phyloP scores from a whole-genome alignment of 2,329 filamentous ascomycete genomes.

The Pseudocercospora vitis region DNA sequence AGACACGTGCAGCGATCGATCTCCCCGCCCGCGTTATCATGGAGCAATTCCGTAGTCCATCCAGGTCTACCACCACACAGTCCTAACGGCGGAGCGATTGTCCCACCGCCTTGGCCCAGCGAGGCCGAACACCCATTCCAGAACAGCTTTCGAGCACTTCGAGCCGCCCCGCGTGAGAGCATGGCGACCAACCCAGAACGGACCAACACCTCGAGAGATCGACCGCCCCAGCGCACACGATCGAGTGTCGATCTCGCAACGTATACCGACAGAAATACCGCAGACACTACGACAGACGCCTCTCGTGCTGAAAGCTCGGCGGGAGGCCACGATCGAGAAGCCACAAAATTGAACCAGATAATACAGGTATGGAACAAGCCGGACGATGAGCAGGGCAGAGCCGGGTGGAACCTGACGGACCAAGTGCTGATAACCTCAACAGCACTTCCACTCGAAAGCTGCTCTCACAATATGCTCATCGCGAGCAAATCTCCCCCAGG shows the following conservation, averaged over 20 bases:
- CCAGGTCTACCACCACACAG: conserved; percentile 16
- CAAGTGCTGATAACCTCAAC: conserved; percentile 20
- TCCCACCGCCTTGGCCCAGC: not conserved
- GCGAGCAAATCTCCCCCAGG: conserved; percentile 66
- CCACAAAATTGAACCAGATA: conserved; percentile 87
- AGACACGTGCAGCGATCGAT: conserved; percentile 18
- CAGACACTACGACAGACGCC: conserved; percentile 35
- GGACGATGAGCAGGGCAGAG: not conserved
- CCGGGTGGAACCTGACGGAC: not conserved
- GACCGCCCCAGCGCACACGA: conserved; percentile 50
- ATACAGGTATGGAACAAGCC: conserved; percentile 80
- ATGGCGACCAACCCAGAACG: conserved; percentile 71
- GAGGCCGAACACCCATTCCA: not conserved
- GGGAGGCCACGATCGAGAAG: conserved; percentile 59
- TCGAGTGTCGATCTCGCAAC: conserved; percentile 54
- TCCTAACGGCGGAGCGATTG: conserved; percentile 20
- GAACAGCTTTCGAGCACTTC: not conserved
- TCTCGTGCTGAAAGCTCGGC: conserved; percentile 44
- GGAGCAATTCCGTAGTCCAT: conserved; percentile 24
- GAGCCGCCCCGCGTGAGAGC: too few species aligned
- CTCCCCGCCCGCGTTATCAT: conserved; percentile 26
- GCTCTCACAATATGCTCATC: conserved; percentile 81
- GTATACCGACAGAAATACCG: conserved; percentile 52
- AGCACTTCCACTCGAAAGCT: conserved; percentile 92
- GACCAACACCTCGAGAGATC: conserved; percentile 72